Evolutionary conservation across 306 rosid species (phyloP), one percentile per base, ranked within the genome.

Genomic region (Myrica gale): DNA sequence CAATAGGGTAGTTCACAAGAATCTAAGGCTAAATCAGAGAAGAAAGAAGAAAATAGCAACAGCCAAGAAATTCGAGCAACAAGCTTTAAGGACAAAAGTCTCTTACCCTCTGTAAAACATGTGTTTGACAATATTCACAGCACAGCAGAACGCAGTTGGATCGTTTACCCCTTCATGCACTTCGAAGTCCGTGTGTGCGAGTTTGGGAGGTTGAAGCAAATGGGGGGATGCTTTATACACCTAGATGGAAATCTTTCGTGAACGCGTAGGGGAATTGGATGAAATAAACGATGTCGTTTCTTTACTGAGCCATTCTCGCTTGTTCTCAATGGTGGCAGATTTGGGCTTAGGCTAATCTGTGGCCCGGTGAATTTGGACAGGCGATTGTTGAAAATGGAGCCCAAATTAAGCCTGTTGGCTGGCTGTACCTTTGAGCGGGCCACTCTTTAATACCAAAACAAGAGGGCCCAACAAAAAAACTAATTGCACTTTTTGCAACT

Each of bases 41-140:
- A 72, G 7, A 12, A 7, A 16, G 20, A 2, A 21, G 23, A 9
- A 23, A 7, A n/a, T 2, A 17, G 6, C 1, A 46, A 7, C 61
- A 39, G 9, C 10, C 5, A 7, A 47, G 42, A 10, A 57, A 9
- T 1, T 44, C 37, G n/a, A 37, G 7, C 21, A 41, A 48, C 0
- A 39, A 17, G 5, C 7, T 37, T 12, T 6, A 26, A n/a, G 43
- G 9, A 19, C 4, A 21, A 61, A 69, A 55, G 39, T 8, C 41
- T 15, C 62, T 71, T 75, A 88, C 92, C 90, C 96, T 86, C 89
- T 81, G 81, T 88, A 86, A 75, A 84, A 85, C 96, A 85, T 82
- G 70, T 66, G 17, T 43, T n/a, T 9, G 48, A 42, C n/a, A 42
- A 48, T 41, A 17, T 39, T 23, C 16, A 17, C 21, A 7, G 7